These are phyloP conservation scores for Chaetomium cochliodes DNA, from an alignment of 495 filamentous ascomycete genomes.

Conservation along the genomic window DNA sequence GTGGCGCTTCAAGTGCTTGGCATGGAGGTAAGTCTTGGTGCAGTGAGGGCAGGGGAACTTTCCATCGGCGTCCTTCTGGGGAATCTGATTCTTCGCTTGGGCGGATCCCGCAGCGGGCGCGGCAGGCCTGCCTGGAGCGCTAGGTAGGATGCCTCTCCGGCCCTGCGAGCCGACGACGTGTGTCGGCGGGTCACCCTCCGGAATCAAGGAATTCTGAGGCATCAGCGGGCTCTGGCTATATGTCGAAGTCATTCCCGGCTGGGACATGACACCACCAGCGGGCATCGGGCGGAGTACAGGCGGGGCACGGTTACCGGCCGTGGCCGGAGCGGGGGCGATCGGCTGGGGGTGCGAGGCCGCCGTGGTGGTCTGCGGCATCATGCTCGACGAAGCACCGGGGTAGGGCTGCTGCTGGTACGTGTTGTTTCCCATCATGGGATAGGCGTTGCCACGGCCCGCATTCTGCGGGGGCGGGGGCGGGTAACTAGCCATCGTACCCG, in stretches of 20 bases:
- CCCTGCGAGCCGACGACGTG: slow-evolving; percentile 94
- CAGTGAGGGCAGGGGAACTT: slow-evolving; percentile 98
- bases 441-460: slow-evolving; percentile 52
- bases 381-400: slow-evolving; percentile 55
- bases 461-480: slow-evolving; percentile 57
- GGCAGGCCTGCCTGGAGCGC: slow-evolving; percentile 75
- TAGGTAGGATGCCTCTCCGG: slow-evolving; percentile 83
- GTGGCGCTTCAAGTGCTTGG: slow-evolving; percentile 96
- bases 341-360: slow-evolving; percentile 68
- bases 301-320: slow-evolving; percentile 55
- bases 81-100: slow-evolving; percentile 75
- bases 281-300: slow-evolving; percentile 61
- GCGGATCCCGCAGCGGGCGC: slow-evolving; percentile 57
- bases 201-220: slow-evolving; percentile 42
- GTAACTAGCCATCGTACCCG: slow-evolving; percentile 60
- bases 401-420: slow-evolving; percentile 56
- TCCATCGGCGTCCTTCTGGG: slow-evolving; percentile 89
- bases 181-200: slow-evolving; percentile 62
- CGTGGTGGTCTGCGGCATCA: slow-evolving; percentile 63
- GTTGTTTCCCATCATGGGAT: slow-evolving; percentile 48
- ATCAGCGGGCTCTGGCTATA: slow-evolving; percentile 52
- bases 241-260: slow-evolving; percentile 49
- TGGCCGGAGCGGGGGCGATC: slow-evolving; percentile 67
- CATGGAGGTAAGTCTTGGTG: slow-evolving; percentile 94
- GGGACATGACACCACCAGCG: slow-evolving; percentile 56